phyloP scores from a whole-genome alignment of 371 early-diverging fungal species.

The Cokeromyces recurvatus region DNA sequence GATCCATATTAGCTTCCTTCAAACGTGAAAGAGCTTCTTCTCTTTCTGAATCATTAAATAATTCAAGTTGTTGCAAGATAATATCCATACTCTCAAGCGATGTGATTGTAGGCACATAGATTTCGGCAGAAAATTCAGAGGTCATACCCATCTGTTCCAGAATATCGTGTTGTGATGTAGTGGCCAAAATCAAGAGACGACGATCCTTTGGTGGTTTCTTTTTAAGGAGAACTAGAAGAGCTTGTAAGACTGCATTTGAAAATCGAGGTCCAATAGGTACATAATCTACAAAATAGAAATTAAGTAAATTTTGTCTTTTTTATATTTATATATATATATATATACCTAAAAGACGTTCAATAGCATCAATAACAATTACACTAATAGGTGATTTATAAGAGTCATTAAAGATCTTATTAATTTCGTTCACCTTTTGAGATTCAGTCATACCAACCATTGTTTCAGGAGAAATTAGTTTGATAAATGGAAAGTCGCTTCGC shows the following conservation, averaged over 20 bases:
- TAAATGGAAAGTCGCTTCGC: slow-evolving; percentile 95
- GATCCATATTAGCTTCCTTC: slow-evolving; percentile 48
- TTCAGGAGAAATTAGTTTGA: slow-evolving; percentile 98
- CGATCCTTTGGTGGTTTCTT: slow-evolving; percentile 88
- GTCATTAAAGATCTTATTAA: slow-evolving; percentile 94
- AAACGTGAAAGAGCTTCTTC: slow-evolving; percentile 51
- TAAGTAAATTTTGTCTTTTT: too few species aligned
- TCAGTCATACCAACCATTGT: slow-evolving; percentile 97
- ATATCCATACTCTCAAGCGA: slow-evolving; percentile 60
- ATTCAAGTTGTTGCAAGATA: slow-evolving; percentile 61
- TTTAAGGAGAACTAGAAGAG: slow-evolving; percentile 87
- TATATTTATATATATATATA: too few species aligned
- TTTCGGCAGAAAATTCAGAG: slow-evolving; percentile 80
- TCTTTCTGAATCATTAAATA: slow-evolving; percentile 63
- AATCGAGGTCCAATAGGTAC: slow-evolving; percentile 98
- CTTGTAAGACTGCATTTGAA: slow-evolving; percentile 95
- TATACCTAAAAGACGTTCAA: slow-evolving; percentile 89
- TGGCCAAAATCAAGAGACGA: slow-evolving; percentile 81
- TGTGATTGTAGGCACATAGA: slow-evolving; percentile 78
- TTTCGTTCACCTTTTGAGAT: slow-evolving; percentile 86
- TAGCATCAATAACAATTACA: slow-evolving; percentile 95
- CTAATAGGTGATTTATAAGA: slow-evolving; percentile 97
- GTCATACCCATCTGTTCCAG: slow-evolving; percentile 86
- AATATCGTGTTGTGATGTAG: slow-evolving; percentile 65
- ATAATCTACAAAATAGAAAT: slow-evolving; percentile 70